A percentile compares a stretch with the other conserved stretches of the same genome.
Evolutionary conservation across 495 filamentous ascomycete genomes (phyloP).

Genomic region (Pseudoneurospora amorphoporcata): DNA sequence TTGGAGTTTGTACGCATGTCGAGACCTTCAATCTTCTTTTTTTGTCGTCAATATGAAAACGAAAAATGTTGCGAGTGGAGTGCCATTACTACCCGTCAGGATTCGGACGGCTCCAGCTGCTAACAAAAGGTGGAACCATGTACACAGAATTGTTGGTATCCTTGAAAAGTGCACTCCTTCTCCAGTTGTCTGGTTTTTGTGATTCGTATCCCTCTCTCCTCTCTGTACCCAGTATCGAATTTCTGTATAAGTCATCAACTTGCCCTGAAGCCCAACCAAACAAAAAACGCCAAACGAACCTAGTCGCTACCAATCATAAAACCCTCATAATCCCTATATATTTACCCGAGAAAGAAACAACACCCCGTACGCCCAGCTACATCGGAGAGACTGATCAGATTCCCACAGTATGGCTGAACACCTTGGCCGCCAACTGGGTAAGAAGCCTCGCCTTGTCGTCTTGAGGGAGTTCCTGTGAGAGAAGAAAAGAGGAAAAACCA

Average conservation of each 20-base stretch:
- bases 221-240: not conserved
- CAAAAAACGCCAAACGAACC: not conserved
- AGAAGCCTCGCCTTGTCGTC: constrained; percentile 67
- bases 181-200: not conserved
- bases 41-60: not conserved
- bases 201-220: not conserved
- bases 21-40: not conserved
- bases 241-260: not conserved
- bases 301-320: not conserved
- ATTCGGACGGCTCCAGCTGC: not conserved
- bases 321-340: not conserved
- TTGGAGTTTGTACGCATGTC: not conserved
- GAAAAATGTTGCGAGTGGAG: not conserved
- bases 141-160: not conserved
- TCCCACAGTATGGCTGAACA: constrained; percentile 50
- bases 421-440: constrained; percentile 62
- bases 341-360: not conserved
- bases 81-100: not conserved
- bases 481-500: not conserved
- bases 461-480: constrained; percentile 57
- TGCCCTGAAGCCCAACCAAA: not conserved
- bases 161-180: not conserved
- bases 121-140: not conserved
- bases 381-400: constrained; percentile 13
- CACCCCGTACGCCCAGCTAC: not conserved